Evolutionary conservation across 768 basidiomycete genomes (phyloP).

Genomic region (Psilocybe azurescens): DNA sequence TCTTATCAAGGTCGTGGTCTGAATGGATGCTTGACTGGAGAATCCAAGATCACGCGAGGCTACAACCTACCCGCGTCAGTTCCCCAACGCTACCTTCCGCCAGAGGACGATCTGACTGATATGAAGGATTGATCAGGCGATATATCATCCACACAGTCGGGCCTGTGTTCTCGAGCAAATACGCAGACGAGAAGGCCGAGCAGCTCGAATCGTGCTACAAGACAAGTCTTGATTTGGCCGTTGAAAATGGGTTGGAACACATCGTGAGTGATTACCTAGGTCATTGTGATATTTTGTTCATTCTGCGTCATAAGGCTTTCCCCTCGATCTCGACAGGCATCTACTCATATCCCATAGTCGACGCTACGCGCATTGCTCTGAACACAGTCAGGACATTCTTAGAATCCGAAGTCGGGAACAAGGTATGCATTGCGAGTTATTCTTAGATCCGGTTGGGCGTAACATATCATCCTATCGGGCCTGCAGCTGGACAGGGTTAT

Average conservation of each 20-base stretch:
- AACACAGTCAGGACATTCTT: slow-evolving; percentile 59
- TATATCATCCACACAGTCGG: slow-evolving; percentile 86
- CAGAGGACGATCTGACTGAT: not conserved
- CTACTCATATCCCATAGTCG: slow-evolving; percentile 77
- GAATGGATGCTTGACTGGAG: slow-evolving; percentile 72
- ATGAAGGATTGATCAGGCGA: slow-evolving; percentile 43
- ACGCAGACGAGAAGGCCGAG: slow-evolving; percentile 48
- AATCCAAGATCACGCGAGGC: slow-evolving; percentile 80
- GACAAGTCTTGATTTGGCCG: slow-evolving; percentile 65
- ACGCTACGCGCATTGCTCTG: slow-evolving; percentile 76
- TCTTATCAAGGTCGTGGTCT: slow-evolving; percentile 57
- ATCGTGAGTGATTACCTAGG: slow-evolving; percentile 50
- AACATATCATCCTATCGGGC: not conserved
- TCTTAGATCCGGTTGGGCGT: not conserved
- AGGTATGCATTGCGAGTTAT: slow-evolving; percentile 38
- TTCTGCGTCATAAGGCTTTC: slow-evolving; percentile 63
- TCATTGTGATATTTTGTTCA: not conserved
- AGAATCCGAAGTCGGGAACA: slow-evolving; percentile 54
- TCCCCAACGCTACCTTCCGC: not conserved
- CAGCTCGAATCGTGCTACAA: slow-evolving; percentile 74
- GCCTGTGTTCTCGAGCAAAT: slow-evolving; percentile 59
- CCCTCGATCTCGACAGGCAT: slow-evolving; percentile 81
- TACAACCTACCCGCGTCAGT: slow-evolving; percentile 80
- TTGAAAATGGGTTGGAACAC: slow-evolving; percentile 62
- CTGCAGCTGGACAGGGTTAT: slow-evolving; percentile 70